Conservation (phyloP, 2,329 filamentous ascomycete genomes). For the Bipolaris zeicola region DNA sequence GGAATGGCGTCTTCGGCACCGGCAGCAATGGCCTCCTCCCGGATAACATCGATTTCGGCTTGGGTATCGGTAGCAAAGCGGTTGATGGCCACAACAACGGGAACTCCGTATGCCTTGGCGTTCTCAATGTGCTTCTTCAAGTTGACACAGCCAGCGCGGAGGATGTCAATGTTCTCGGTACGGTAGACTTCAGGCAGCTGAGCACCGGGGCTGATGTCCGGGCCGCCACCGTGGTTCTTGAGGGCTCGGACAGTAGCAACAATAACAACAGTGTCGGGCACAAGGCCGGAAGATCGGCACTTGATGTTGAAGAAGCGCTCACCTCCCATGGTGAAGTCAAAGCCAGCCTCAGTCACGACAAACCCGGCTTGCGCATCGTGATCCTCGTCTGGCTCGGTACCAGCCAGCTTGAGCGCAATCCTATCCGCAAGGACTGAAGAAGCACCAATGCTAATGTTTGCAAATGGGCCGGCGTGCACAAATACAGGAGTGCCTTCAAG, state of each 20-base stretch:
- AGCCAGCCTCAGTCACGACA: constrained; percentile 94
- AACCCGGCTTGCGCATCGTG: constrained; percentile 83
- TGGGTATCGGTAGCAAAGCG: constrained; percentile 93
- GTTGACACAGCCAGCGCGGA: constrained; percentile 90
- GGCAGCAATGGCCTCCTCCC: constrained; percentile 87
- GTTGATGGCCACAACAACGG: constrained; percentile 97
- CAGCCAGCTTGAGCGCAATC: constrained; percentile 92
- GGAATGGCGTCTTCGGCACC: constrained; percentile 93
- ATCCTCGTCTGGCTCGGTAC: constrained; percentile 90
- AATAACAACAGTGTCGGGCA: constrained; percentile 91
- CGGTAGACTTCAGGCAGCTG: constrained; percentile 86
- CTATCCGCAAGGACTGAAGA: constrained; percentile 95
- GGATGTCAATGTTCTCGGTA: constrained; percentile 89
- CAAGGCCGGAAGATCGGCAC: constrained; percentile 90
- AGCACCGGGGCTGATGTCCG: constrained; percentile 87
- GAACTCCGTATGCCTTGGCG: constrained; percentile 85
- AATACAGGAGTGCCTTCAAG: constrained; percentile 96
- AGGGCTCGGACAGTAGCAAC: constrained; percentile 94
- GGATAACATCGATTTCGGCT: constrained; percentile 85
- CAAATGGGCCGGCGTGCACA: constrained; percentile 95
- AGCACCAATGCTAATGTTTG: constrained; percentile 97
- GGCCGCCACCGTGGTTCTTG: constrained; percentile 95
- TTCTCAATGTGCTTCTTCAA: constrained; percentile 94
- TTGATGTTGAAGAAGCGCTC: constrained; percentile 99
- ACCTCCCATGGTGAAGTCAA: constrained; percentile 99